phyloP scores from a whole-genome alignment of 2,329 filamentous ascomycete species.

The Xylaria hypoxylon region DNA sequence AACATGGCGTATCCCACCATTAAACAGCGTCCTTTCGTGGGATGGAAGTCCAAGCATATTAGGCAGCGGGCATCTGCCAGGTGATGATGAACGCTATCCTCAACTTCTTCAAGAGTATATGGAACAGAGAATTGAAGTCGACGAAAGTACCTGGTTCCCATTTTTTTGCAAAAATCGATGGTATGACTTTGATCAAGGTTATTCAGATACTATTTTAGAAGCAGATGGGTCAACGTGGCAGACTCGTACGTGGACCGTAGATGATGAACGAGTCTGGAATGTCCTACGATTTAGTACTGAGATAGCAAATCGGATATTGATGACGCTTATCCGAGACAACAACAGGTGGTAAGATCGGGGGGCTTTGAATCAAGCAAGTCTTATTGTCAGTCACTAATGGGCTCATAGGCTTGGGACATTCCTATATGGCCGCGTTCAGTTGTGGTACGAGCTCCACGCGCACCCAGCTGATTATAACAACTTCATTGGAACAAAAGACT shows the following conservation, averaged over 20 bases:
- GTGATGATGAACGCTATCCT: background rate
- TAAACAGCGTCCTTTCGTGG: slow-evolving; percentile 4
- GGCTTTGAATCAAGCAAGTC: background rate
- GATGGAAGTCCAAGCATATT: background rate
- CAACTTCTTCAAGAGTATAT: background rate
- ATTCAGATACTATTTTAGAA: background rate
- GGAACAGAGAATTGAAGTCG: slow-evolving; percentile 7
- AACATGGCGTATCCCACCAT: slow-evolving; percentile 2
- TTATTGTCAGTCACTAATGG: background rate
- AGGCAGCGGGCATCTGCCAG: slow-evolving; percentile 14
- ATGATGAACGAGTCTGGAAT: slow-evolving; percentile 15
- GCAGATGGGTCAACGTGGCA: background rate
- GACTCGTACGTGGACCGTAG: background rate
- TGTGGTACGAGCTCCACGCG: slow-evolving; percentile 8
- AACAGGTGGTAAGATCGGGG: slow-evolving; percentile 17
- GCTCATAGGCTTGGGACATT: slow-evolving; percentile 9
- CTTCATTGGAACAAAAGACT: no score
- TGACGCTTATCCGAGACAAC: slow-evolving; percentile 6
- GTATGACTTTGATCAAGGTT: background rate
- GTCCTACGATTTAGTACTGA: slow-evolving; percentile 5
- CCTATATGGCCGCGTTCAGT: slow-evolving; percentile 13
- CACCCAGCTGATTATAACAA: no score
- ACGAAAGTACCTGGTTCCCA: slow-evolving; percentile 17
- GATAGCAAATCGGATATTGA: slow-evolving; percentile 20
- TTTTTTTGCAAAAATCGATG: slow-evolving; percentile 4